Conservation (phyloP, 2,329 filamentous ascomycete genomes). For the Hymenotorrendiella dingleyae region DNA sequence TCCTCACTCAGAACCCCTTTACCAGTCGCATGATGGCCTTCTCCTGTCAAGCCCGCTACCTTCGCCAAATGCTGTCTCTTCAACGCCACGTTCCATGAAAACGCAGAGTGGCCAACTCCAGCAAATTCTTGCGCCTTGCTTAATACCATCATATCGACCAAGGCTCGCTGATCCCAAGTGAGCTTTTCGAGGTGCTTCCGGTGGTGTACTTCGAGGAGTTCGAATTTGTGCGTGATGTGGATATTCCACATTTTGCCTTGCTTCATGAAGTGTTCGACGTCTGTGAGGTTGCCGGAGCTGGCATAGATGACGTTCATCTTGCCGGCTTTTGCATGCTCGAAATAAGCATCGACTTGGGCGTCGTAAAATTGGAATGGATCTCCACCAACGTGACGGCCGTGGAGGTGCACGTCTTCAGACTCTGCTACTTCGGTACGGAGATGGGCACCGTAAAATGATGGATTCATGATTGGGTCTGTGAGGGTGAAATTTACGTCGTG, state of each 20-base stretch:
- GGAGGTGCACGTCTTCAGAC: constrained; percentile 24
- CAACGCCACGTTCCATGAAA: constrained; percentile 41
- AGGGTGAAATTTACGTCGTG: constrained; percentile 28
- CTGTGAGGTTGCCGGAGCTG: constrained; percentile 35
- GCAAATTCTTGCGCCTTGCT: constrained; percentile 37
- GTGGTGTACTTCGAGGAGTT: constrained; percentile 35
- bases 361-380: constrained; percentile 27
- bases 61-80: constrained; percentile 20
- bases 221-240: constrained; percentile 37
- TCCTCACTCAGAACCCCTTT: constrained; percentile 7
- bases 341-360: constrained; percentile 34
- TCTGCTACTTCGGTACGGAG: constrained; percentile 30
- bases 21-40: not conserved
- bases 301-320: constrained; percentile 36
- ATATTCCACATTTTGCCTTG: constrained; percentile 33
- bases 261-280: constrained; percentile 33
- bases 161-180: constrained; percentile 41
- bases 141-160: constrained; percentile 46
- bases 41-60: constrained; percentile 1
- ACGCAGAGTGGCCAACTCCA: constrained; percentile 39
- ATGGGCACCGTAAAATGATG: constrained; percentile 35
- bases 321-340: constrained; percentile 29
- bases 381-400: constrained; percentile 23
- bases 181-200: constrained; percentile 32
- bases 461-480: constrained; percentile 23